A percentile compares a stretch with the other conserved stretches of the same genome.
Conservation (phyloP, 345 rosid genomes). For the Hibiscus mutabilis region DNA sequence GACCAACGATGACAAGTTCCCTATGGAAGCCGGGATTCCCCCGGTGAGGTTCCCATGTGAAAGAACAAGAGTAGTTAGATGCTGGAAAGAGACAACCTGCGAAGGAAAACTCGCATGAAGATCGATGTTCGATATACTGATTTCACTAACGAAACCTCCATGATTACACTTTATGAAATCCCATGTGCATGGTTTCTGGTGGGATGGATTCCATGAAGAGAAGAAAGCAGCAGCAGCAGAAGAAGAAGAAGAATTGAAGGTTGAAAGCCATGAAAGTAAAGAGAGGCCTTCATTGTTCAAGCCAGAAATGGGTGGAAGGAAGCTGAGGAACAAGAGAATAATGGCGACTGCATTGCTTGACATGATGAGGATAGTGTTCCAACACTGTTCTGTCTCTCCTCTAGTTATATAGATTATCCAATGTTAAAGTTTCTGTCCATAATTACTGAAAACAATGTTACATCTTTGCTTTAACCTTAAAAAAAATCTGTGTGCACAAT, state of each 20-base stretch:
- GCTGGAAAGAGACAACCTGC: slow-evolving; percentile 37
- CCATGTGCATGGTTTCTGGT: slow-evolving; percentile 61
- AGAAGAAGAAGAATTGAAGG: slow-evolving; percentile 43
- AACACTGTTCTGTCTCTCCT: slow-evolving; percentile 35
- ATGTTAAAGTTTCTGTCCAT: slow-evolving; percentile 5
- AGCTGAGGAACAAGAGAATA: slow-evolving; percentile 38
- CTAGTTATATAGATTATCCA: slow-evolving; percentile 12
- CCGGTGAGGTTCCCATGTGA: slow-evolving; percentile 49
- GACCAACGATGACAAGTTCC: slow-evolving; percentile 42
- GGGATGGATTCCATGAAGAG: slow-evolving; percentile 57
- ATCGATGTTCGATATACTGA: slow-evolving; percentile 31
- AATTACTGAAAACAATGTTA: slow-evolving; percentile 17
- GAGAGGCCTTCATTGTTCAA: slow-evolving; percentile 62
- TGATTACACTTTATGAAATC: slow-evolving; percentile 36
- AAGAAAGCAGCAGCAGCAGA: slow-evolving; percentile 41
- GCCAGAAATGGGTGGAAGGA: slow-evolving; percentile 37
- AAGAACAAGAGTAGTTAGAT: slow-evolving; percentile 41
- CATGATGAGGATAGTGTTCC: slow-evolving; percentile 31
- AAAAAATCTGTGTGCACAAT: too few species aligned
- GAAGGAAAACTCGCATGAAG: slow-evolving; percentile 43
- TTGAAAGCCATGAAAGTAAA: slow-evolving; percentile 65
- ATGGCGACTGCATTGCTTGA: slow-evolving; percentile 38
- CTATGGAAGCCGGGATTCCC: slow-evolving; percentile 41
- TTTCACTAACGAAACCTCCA: slow-evolving; percentile 42
- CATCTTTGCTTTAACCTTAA: neutral